A percentile compares a stretch with the other conserved stretches of the same genome.
phyloP scores from a whole-genome alignment of 495 filamentous ascomycete species.

The Talaromyces wortmannii region DNA sequence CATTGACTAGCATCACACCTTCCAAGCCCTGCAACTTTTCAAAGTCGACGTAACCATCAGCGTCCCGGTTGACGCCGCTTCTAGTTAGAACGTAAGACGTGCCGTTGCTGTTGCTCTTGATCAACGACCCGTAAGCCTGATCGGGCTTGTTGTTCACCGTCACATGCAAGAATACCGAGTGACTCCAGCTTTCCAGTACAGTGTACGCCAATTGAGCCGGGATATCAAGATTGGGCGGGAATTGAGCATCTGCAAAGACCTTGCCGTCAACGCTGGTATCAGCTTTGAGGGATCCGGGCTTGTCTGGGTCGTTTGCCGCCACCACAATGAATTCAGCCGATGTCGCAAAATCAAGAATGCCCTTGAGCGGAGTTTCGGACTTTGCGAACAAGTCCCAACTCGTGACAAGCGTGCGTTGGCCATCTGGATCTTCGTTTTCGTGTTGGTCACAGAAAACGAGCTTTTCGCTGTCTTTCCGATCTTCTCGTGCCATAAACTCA shows the following conservation, averaged over 20 bases:
- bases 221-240: slow-evolving; percentile 76
- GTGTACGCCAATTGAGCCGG: slow-evolving; percentile 77
- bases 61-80: slow-evolving; percentile 68
- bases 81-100: slow-evolving; percentile 86
- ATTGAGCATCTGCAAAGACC: slow-evolving; percentile 74
- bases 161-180: slow-evolving; percentile 89
- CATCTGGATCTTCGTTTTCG: slow-evolving; percentile 49
- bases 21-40: slow-evolving; percentile 91
- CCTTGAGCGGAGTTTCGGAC: slow-evolving; percentile 45
- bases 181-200: slow-evolving; percentile 84
- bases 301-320: slow-evolving; percentile 57
- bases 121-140: slow-evolving; percentile 70
- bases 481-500: slow-evolving; percentile 69
- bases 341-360: slow-evolving; percentile 79
- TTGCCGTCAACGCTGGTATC: slow-evolving; percentile 77
- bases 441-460: slow-evolving; percentile 79
- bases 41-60: slow-evolving; percentile 78
- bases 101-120: slow-evolving; percentile 98
- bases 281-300: slow-evolving; percentile 63
- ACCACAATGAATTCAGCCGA: slow-evolving; percentile 96
- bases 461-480: slow-evolving; percentile 48
- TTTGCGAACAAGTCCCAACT: slow-evolving; percentile 71
- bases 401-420: slow-evolving; percentile 60
- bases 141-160: slow-evolving; percentile 55
- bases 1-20: slow-evolving; percentile 80